These are phyloP conservation scores for Asclepias syriaca DNA, from an alignment of 257 asterid genomes.

Conservation along the genomic window DNA sequence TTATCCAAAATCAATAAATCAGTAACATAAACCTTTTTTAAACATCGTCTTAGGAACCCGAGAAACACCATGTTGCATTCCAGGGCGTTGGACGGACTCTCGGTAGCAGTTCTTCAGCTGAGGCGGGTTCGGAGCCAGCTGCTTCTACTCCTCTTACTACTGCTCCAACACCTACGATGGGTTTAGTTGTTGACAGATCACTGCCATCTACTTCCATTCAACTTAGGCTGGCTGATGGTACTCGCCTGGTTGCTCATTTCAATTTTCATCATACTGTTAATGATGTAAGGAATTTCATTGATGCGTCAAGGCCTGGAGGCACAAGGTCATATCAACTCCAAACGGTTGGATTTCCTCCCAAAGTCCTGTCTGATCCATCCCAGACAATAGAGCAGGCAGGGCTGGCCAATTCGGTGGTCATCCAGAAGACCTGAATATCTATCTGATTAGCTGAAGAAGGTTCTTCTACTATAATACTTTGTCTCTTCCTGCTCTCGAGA, in stretches of 20 bases:
- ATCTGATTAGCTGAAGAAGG: slow-evolving; percentile 19
- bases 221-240: slow-evolving; percentile 90
- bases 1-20: background rate
- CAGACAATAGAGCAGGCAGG: slow-evolving; percentile 93
- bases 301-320: slow-evolving; percentile 76
- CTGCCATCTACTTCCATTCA: slow-evolving; percentile 86
- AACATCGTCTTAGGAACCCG: slow-evolving; percentile 54
- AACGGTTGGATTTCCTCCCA: slow-evolving; percentile 88
- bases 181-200: slow-evolving; percentile 61
- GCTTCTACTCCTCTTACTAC: slow-evolving; percentile 29
- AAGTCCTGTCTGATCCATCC: slow-evolving; percentile 55
- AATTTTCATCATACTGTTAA: slow-evolving; percentile 69
- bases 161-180: slow-evolving; percentile 51
- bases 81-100: slow-evolving; percentile 90
- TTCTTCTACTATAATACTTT: background rate
- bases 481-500: background rate
- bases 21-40: no score
- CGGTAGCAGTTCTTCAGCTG: slow-evolving; percentile 54
- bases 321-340: slow-evolving; percentile 59
- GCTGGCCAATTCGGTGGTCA: slow-evolving; percentile 76
- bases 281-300: slow-evolving; percentile 64
- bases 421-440: slow-evolving; percentile 77
- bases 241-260: slow-evolving; percentile 92
- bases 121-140: slow-evolving; percentile 36
- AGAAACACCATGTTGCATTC: slow-evolving; percentile 43